Evolutionary conservation across 2,329 filamentous ascomycete genomes (phyloP).

Genomic region (Colletotrichum sp.): DNA sequence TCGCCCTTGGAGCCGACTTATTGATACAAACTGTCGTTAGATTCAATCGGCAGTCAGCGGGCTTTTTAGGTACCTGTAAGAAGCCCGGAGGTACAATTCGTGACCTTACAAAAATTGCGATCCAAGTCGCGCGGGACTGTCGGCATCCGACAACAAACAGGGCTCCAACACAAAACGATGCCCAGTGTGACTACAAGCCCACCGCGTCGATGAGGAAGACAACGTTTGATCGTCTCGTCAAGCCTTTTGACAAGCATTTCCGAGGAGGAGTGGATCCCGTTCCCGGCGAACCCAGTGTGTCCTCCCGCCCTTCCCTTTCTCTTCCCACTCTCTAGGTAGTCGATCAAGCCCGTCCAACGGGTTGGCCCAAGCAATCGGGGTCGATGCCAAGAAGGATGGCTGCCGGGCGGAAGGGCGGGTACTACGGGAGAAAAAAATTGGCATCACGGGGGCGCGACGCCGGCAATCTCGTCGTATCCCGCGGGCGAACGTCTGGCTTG

Average conservation of each 20-base stretch:
- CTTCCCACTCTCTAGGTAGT: neutral
- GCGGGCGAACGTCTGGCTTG: neutral
- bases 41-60: neutral
- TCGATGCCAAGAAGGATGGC: constrained; percentile 11
- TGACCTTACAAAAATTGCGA: neutral
- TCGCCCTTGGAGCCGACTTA: neutral
- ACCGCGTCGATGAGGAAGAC: neutral
- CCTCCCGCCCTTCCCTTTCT: neutral
- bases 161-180: neutral
- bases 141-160: neutral
- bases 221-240: constrained; percentile 13
- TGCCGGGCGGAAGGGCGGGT: neutral
- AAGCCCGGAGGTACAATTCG: neutral
- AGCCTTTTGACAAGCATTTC: constrained; percentile 16
- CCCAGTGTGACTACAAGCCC: neutral
- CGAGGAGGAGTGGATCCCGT: neutral
- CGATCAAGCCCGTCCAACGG: neutral
- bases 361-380: neutral
- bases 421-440: neutral
- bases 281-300: neutral
- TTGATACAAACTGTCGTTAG: neutral
- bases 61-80: neutral
- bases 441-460: neutral
- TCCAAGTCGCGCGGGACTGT: neutral
- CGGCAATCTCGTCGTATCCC: neutral